These are phyloP conservation scores for Stachybotrys echinatus DNA, from an alignment of 2,329 filamentous ascomycete genomes.

Conservation along the genomic window DNA sequence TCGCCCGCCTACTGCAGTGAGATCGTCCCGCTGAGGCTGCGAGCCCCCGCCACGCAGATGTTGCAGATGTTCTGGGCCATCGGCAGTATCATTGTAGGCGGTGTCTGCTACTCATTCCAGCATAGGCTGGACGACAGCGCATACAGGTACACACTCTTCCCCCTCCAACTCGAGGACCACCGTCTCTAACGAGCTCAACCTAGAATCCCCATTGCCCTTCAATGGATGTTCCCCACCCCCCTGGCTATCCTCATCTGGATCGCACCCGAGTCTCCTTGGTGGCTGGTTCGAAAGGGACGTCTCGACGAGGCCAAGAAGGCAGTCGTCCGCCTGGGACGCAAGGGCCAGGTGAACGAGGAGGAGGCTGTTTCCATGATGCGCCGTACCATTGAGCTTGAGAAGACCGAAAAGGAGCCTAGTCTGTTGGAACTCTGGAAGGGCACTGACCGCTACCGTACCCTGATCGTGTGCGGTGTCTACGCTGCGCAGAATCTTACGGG, in stretches of 20 bases:
- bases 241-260: slow-evolving; percentile 46
- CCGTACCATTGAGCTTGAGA: slow-evolving; percentile 49
- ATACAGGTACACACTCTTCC: slow-evolving; percentile 13
- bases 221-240: slow-evolving; percentile 55
- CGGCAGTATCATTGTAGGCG: slow-evolving; percentile 54
- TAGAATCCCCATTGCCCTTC: slow-evolving; percentile 48
- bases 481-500: slow-evolving; percentile 55
- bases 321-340: slow-evolving; percentile 39
- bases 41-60: slow-evolving; percentile 53
- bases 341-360: slow-evolving; percentile 9
- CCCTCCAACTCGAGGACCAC: slow-evolving; percentile 16
- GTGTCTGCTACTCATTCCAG: slow-evolving; percentile 48
- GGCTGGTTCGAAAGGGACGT: slow-evolving; percentile 45
- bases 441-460: slow-evolving; percentile 46
- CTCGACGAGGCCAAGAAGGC: slow-evolving; percentile 35
- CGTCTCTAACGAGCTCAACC: slow-evolving; percentile 12
- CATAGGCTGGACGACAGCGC: slow-evolving; percentile 1
- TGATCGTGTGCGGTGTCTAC: slow-evolving; percentile 53
- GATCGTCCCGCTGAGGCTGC: slow-evolving; percentile 51
- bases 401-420: slow-evolving; percentile 34
- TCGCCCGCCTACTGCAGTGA: slow-evolving; percentile 56
- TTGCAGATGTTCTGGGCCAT: slow-evolving; percentile 62
- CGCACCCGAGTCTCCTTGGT: slow-evolving; percentile 48
- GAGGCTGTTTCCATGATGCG: slow-evolving; percentile 51
- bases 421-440: slow-evolving; percentile 48